Percentiles rank a stretch among this genome's conserved stretches.
Conservation (phyloP, 2,329 filamentous ascomycete species). For the Ophiostoma quercus region DNA sequence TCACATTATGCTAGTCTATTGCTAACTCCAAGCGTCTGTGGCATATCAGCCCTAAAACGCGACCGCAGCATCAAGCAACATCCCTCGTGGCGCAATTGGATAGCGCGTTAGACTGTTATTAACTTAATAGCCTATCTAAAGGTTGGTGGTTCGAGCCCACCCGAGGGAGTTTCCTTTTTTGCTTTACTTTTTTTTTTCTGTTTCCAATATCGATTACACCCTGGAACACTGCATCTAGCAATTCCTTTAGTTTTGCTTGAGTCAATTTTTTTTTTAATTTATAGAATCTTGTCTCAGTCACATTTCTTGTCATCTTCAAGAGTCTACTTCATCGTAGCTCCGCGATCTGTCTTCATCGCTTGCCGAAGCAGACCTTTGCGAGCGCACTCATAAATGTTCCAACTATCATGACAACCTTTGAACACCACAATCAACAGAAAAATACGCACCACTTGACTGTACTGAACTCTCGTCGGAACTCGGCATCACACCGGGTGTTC, state of each 20-base stretch:
- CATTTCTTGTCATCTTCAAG: too few species aligned
- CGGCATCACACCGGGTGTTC: not conserved
- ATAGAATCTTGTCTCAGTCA: too few species aligned
- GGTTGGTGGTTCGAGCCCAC: slow-evolving; percentile 15
- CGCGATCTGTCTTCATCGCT: too few species aligned
- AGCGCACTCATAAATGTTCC: not conserved
- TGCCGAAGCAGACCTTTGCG: not conserved
- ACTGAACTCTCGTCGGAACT: not conserved
- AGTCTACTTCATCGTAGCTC: too few species aligned
- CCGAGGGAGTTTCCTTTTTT: slow-evolving; percentile 12
- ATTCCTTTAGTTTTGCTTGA: too few species aligned
- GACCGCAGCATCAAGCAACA: not conserved
- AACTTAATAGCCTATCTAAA: slow-evolving; percentile 8
- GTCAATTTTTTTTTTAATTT: too few species aligned
- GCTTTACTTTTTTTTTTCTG: not conserved
- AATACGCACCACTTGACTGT: not conserved
- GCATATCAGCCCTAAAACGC: not conserved
- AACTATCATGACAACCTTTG: too few species aligned
- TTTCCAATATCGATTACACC: too few species aligned
- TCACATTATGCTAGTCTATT: not conserved
- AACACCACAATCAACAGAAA: too few species aligned
- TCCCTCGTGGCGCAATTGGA: slow-evolving; percentile 16
- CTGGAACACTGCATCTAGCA: too few species aligned
- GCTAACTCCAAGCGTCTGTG: not conserved
- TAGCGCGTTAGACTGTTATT: slow-evolving; percentile 16